Evolutionary conservation across 164 flowering plant genomes (phyloP).

Genomic region (Stephania cephalantha): DNA sequence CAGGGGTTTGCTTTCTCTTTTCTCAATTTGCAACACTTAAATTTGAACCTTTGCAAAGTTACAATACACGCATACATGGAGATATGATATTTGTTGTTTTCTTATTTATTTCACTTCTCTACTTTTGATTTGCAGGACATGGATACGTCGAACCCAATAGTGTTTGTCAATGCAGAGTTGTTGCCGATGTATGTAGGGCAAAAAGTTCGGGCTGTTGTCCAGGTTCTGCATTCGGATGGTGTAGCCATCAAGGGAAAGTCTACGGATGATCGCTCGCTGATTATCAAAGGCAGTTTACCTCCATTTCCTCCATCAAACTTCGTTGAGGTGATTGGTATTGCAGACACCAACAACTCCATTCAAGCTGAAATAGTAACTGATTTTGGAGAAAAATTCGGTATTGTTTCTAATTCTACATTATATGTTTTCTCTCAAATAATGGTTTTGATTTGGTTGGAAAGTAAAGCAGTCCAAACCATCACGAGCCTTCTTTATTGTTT

Average conservation of each 20-base stretch:
- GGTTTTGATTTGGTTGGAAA: neutral
- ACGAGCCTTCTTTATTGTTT: neutral
- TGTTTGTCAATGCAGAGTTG: constrained; percentile 69
- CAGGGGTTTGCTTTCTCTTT: too few relatives aligned
- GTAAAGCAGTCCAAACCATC: neutral
- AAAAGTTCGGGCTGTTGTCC: constrained; percentile 66
- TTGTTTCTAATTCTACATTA: neutral
- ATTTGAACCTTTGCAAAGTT: too few relatives aligned
- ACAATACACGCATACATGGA: too few relatives aligned
- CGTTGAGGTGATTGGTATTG: constrained; percentile 84
- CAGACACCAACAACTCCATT: constrained; percentile 71
- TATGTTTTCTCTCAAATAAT: neutral
- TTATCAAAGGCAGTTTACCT: constrained; percentile 49
- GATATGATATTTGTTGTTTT: too few relatives aligned
- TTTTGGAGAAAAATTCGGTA: constrained; percentile 76
- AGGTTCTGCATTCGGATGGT: constrained; percentile 53
- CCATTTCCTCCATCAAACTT: constrained; percentile 26
- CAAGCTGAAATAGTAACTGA: constrained; percentile 76
- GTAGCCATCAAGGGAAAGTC: constrained; percentile 56
- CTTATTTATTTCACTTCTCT: neutral
- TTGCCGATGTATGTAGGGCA: constrained; percentile 56
- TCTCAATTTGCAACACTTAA: too few relatives aligned
- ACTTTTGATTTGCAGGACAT: constrained; percentile 21
- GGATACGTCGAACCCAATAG: constrained; percentile 86
- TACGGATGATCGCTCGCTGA: constrained; percentile 62